Evolutionary conservation across 495 filamentous ascomycete species (phyloP), one percentile per base, ranked within the genome.

Genomic region (Daldinia concentrica): DNA sequence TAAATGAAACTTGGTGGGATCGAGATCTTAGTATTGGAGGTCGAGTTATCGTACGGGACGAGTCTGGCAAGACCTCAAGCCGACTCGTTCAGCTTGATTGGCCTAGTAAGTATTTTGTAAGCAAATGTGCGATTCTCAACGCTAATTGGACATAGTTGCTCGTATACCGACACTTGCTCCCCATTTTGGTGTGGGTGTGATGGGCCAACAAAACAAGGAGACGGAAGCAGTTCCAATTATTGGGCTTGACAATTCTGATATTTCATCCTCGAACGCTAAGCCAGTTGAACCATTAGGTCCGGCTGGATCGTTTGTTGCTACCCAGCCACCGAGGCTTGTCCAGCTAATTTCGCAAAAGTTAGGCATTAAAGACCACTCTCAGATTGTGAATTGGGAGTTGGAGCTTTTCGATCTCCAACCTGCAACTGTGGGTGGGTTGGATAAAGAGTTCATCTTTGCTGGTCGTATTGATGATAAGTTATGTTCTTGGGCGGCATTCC

Each of bases 381-480:
- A 83, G 59, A 97, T 99, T 66, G 81, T 98, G 27, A 95, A 93
- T 79, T 99, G 95, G 95, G 95, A 99, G 74, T 87, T 98, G n/a
- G 95, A 99, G 79, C 90, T 99, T 34, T 99, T 90, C 76, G 95
- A 99, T 79, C 90, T 86, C 7, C 93, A 97, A 76, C 93, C 94
- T 7, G 95, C 93, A 15, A 87, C 89, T 30, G 82, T 94, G 24
- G 93, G 93, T 67, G 95, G 95, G 12, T 75, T 99, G 43, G 92
- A 95, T 72, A 93, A 93, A 77, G 95, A 98, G 71, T 89, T 99
- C 81, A 95, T 99, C 78, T 98, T 95, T 70, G 95, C 92, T 51
- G 93, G 93, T 62, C 91, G 95, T 51, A 93, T 99, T 73, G 95
- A 99, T 78, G 95, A 99, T 79, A 98, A 97, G 81, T 89, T 99